Evolutionary conservation across 768 basidiomycete genomes (phyloP), one percentile per base, ranked within the genome.

Genomic region (Coprinopsis sp.): DNA sequence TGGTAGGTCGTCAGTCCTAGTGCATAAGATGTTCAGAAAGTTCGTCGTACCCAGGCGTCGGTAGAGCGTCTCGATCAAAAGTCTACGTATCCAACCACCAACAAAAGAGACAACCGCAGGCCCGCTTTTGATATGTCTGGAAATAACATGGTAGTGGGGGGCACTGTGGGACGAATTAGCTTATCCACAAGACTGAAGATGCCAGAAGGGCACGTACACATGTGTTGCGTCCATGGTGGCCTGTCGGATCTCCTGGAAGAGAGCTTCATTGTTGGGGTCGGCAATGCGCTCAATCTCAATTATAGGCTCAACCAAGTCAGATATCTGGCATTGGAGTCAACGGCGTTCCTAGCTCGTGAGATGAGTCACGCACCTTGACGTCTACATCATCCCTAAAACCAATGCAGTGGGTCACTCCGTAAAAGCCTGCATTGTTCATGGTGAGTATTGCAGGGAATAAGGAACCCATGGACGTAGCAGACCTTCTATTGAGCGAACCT

Each of bases 321-420:
- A 55, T 12, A 75, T 57, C 66, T 75, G 44, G 14, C 18, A 7
- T n/a, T 6, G 27, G 14, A 42, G 36, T 48, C 3, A 36, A 31
- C 8, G 3, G 19, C 5, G 14, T 33, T 39, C 11, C 22, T 41
- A 33, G 19, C 27, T 33, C 12, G 18, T 37, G 21, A 28, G 10
- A 25, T 4, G 19, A 27, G 6, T 7, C 6, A 25, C 59, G 12
- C 24, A 73, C 68, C 54, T 71, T 56, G 23, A 80, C 69, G 48
- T 78, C 69, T 45, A 81, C 76, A 6, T 73, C 61, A 40, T 87
- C 82, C n/a, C 81, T 67, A 65, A 81, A 87, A 1, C 83, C 84
- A 36, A 78, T 63, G 44, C 72, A 74, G 50, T 79, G 79, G 1
- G 76, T 77, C 6, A 76, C 76, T 14, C 77, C 79, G 38, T 84